Evolutionary conservation across 164 flowering plant species (phyloP), one percentile per base, ranked within the genome.

Genomic region (Tinospora cordifolia): DNA sequence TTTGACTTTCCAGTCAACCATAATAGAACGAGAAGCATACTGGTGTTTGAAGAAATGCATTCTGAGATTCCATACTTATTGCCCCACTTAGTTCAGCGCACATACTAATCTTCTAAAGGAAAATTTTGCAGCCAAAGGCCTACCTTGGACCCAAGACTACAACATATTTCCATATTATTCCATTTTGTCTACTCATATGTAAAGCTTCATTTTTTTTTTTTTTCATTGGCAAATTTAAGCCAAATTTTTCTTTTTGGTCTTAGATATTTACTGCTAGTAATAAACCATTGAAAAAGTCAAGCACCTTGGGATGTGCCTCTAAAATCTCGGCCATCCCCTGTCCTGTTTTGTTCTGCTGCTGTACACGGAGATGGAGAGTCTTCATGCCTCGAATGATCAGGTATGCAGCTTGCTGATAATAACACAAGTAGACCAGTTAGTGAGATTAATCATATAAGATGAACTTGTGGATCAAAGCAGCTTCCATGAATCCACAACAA

Each of bases 281-380:
- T 21, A 8, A 40, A 24, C 21, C 1, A 49, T 49, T 34, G 13
- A 39, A 21, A 30, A 12, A 15, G 3, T 59, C 15, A 12, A 49
- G 58, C 85, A 94, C 99, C 98, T 90, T 95, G 60, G 94, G 96
- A 89, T 92, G 97, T 77, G 87, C 94, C 94, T 95, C 99, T 87
- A 95, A 92, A 88, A 95, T 68, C 58, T 87, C 80, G 85, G 99
- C 99, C 89, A 95, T 95, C 90, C 87, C 87, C 84, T 78, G 63
- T 72, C 89, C 99, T 62, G 97, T 92, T 30, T 82, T 76, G 69
- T 92, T 92, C 71, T 95, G 98, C 75, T 88, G 94, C 90, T 83
- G 88, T 87, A 95, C 85, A 88, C 99, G 99, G 77, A 92, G 96
- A 83, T 95, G 93, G 82, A 95, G 82, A 63, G 99, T 95, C 84